A percentile compares a stretch with the other conserved stretches of the same genome.
Conservation (phyloP, 805 yeast genomes). For the Zygosaccharomyces bisporus region DNA sequence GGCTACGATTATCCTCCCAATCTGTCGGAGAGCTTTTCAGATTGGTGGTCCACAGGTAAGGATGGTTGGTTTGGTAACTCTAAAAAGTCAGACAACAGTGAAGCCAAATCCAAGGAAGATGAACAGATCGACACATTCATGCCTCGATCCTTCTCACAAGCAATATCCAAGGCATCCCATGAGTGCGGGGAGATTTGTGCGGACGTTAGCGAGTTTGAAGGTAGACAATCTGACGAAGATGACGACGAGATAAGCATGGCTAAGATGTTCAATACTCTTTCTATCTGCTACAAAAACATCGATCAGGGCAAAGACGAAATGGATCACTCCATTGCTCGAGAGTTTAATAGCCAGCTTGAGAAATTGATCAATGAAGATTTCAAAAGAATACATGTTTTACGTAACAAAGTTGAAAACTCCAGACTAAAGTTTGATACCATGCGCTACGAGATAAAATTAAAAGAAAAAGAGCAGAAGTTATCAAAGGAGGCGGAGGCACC, state of each 20-base stretch:
- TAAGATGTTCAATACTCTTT: conserved; percentile 43
- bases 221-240: conserved; percentile 37
- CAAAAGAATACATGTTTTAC: conserved; percentile 53
- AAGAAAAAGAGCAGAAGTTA: conserved; percentile 18
- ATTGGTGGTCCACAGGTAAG: conserved; percentile 43
- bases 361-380: conserved; percentile 53
- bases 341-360: conserved; percentile 56
- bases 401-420: conserved; percentile 66
- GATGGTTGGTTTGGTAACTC: conserved; percentile 24
- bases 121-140: conserved; percentile 26
- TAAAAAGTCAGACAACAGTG: conserved; percentile 11
- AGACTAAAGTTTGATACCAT: conserved; percentile 67
- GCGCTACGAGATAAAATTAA: conserved; percentile 51
- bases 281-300: conserved; percentile 53
- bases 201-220: conserved; percentile 24
- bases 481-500: conserved; percentile 33
- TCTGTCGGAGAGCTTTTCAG: conserved; percentile 58
- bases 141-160: conserved; percentile 74
- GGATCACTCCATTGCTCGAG: conserved; percentile 58
- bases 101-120: conserved; percentile 2
- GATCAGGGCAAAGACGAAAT: conserved; percentile 68
- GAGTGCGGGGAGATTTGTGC: conserved; percentile 46
- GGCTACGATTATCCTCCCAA: conserved; percentile 84
- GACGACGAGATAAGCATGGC: conserved; percentile 51
- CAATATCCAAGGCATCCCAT: conserved; percentile 54